phyloP scores from a whole-genome alignment of 2,329 filamentous ascomycete genomes.

The Cordyceps cateniannulata region DNA sequence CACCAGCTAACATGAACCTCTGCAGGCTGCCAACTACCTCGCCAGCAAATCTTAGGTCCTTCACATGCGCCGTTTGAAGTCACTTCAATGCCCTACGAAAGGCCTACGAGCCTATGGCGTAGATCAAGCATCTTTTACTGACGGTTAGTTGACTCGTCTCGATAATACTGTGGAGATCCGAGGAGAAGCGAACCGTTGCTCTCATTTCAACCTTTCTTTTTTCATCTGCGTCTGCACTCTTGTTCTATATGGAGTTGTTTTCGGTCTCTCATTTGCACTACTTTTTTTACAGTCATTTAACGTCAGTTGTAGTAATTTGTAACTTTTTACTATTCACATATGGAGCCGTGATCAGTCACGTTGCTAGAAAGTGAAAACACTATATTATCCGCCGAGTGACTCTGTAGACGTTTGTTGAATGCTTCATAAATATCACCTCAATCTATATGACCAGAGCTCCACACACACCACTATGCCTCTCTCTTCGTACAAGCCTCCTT shows the following conservation, averaged over 20 bases:
- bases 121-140: background rate
- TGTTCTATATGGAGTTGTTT: slow-evolving; percentile 4
- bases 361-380: background rate
- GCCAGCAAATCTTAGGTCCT: slow-evolving; percentile 44
- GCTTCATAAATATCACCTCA: background rate
- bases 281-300: background rate
- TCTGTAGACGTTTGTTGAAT: background rate
- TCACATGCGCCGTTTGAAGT: background rate
- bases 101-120: background rate
- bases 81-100: background rate
- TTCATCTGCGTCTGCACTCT: background rate
- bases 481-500: background rate
- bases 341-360: background rate
- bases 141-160: background rate
- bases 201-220: background rate
- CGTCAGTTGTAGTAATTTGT: background rate
- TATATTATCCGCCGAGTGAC: background rate
- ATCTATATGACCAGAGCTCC: background rate
- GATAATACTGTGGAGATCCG: background rate
- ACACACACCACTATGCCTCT: background rate
- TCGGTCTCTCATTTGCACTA: slow-evolving; percentile 1
- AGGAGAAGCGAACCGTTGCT: background rate
- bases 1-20: background rate
- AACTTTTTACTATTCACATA: background rate
- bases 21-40: slow-evolving; percentile 47